Evolutionary conservation across 495 filamentous ascomycete species (phyloP).

Genomic region (Daldinia childiae): DNA sequence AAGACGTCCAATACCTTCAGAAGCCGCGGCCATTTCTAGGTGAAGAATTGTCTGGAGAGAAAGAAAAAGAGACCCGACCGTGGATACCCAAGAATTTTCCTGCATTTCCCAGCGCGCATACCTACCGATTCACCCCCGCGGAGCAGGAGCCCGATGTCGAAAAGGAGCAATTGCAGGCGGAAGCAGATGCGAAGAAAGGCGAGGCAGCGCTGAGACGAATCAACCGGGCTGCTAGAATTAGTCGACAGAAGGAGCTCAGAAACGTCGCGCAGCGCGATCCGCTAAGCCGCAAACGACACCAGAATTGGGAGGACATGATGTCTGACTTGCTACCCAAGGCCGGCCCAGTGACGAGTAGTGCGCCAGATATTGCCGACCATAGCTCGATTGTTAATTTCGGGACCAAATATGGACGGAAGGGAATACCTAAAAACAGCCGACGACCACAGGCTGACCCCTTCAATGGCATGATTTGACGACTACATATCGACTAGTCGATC

Average conservation of each 20-base stretch:
- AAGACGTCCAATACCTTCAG: constrained; percentile 45
- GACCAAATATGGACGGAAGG: constrained; percentile 47
- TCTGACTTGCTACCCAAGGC: constrained; percentile 50
- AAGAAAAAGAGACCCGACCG: constrained; percentile 52
- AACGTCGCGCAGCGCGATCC: constrained; percentile 49
- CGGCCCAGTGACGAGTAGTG: constrained; percentile 66
- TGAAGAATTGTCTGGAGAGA: constrained; percentile 53
- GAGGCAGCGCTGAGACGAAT: constrained; percentile 57
- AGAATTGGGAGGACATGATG: constrained; percentile 57
- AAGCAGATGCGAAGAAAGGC: constrained; percentile 56
- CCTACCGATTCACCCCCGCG: constrained; percentile 55
- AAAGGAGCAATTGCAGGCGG: constrained; percentile 55
- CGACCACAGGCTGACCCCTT: constrained; percentile 17
- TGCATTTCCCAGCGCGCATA: constrained; percentile 56
- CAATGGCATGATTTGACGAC: constrained; percentile 14
- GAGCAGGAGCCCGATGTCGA: constrained; percentile 48
- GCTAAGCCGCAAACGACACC: constrained; percentile 48
- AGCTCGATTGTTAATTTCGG: constrained; percentile 59
- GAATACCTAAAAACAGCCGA: constrained; percentile 44
- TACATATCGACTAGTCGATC: too few species aligned
- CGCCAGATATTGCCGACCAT: constrained; percentile 64
- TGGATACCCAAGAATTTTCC: constrained; percentile 58
- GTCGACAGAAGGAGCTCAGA: constrained; percentile 60
- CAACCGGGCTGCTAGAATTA: constrained; percentile 58
- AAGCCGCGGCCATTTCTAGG: constrained; percentile 49